Evolutionary conservation across 1,139 yeast genomes (phyloP).

Genomic region (Debaryomyces singareniensis): DNA sequence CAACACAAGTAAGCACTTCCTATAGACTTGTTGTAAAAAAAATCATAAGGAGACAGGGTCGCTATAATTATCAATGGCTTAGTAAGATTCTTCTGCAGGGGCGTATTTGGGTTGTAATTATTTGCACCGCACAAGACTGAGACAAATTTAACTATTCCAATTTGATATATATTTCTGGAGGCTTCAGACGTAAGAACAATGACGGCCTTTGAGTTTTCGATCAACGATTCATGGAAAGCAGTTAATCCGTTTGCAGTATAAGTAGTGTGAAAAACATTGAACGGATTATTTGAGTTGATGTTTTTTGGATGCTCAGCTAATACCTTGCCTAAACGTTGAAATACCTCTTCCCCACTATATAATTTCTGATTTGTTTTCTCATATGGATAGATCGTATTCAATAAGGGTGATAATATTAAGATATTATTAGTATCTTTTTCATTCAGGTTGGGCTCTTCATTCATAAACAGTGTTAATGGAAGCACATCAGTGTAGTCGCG

Average conservation of each 20-base stretch:
- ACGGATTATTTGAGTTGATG: constrained; percentile 17
- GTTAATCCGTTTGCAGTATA: constrained; percentile 65
- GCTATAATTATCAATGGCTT: constrained; percentile 59
- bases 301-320: constrained; percentile 30
- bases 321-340: constrained; percentile 42
- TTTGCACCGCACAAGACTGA: constrained; percentile 48
- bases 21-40: constrained; percentile 48
- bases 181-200: constrained; percentile 61
- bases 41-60: constrained; percentile 60
- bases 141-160: constrained; percentile 57
- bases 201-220: constrained; percentile 50
- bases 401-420: constrained; percentile 48
- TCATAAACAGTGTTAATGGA: constrained; percentile 43
- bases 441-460: constrained; percentile 8
- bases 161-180: constrained; percentile 57
- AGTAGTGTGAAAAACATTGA: constrained; percentile 53
- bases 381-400: constrained; percentile 37
- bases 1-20: constrained; percentile 58
- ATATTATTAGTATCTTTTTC: constrained; percentile 24
- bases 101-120: constrained; percentile 19
- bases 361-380: constrained; percentile 13
- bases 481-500: constrained; percentile 49
- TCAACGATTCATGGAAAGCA: constrained; percentile 49
- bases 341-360: constrained; percentile 53
- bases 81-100: constrained; percentile 18